Evolutionary conservation across 768 basidiomycete genomes (phyloP).

Genomic region (Psilocybe subaeruginosa): DNA sequence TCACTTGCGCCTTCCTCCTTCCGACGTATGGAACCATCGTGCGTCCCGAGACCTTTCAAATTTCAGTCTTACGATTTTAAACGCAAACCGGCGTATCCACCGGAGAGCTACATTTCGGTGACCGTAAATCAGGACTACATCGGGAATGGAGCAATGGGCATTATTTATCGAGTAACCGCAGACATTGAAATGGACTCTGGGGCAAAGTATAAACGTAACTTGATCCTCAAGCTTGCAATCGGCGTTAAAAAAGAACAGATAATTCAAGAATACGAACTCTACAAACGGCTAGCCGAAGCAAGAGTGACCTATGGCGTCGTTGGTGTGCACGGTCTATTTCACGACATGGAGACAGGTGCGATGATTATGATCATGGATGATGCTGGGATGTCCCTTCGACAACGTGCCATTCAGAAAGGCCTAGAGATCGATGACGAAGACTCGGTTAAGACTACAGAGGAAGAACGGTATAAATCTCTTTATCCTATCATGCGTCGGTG

Average conservation of each 20-base stretch:
- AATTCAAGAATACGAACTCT: slow-evolving; percentile 3
- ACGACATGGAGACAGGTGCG: slow-evolving; percentile 9
- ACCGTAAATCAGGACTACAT: background rate
- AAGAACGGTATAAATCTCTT: background rate
- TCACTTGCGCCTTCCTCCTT: slow-evolving; percentile 8
- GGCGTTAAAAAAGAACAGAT: background rate
- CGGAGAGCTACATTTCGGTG: background rate
- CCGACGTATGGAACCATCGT: slow-evolving; percentile 3
- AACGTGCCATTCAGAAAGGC: background rate
- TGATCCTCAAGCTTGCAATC: slow-evolving; percentile 8
- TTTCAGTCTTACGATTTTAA: background rate
- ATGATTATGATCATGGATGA: slow-evolving; percentile 11
- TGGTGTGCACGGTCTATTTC: slow-evolving; percentile 12
- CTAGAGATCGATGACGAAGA: background rate
- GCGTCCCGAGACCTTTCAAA: background rate
- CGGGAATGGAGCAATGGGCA: background rate
- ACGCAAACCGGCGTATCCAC: background rate
- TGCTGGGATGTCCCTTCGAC: slow-evolving; percentile 1
- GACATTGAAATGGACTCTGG: background rate
- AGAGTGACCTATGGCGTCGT: background rate
- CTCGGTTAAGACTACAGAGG: background rate
- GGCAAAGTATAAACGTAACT: background rate
- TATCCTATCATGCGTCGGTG: no score
- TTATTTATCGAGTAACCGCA: background rate
- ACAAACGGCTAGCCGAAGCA: background rate